Evolutionary conservation across 768 basidiomycete species (phyloP).

Genomic region (Mycena haematopus): DNA sequence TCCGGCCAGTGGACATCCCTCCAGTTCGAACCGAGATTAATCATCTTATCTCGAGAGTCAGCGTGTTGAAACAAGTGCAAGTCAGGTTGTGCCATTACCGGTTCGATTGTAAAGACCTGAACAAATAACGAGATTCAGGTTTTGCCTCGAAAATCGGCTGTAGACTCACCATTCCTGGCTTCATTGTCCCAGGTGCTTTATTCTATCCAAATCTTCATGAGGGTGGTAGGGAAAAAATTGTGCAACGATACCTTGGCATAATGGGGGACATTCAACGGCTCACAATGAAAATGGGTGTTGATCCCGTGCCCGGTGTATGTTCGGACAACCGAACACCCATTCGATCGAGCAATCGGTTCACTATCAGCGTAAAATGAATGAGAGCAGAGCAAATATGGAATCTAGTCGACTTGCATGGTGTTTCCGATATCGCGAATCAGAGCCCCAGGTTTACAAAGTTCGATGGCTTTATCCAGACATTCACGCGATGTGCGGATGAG

Average conservation of each 20-base stretch:
- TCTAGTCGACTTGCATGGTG: conserved; percentile 66
- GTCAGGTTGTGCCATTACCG: conserved; percentile 49
- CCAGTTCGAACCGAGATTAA: conserved; percentile 85
- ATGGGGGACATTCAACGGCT: conserved; percentile 90
- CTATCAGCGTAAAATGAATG: conserved; percentile 42
- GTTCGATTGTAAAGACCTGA: conserved; percentile 79
- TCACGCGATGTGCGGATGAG: conserved; percentile 85
- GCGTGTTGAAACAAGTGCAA: conserved; percentile 13
- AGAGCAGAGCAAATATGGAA: neutral
- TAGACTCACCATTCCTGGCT: conserved; percentile 82
- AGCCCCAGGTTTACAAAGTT: conserved; percentile 91
- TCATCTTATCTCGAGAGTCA: conserved; percentile 65
- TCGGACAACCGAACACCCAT: conserved; percentile 89
- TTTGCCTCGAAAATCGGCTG: neutral
- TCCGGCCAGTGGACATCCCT: conserved; percentile 88
- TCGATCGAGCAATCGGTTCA: conserved; percentile 84
- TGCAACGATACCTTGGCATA: conserved; percentile 67
- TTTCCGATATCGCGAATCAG: conserved; percentile 90
- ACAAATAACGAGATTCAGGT: conserved; percentile 12
- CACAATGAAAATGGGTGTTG: conserved; percentile 84
- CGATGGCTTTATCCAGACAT: conserved; percentile 89
- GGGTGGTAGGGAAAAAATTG: neutral
- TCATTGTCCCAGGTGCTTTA: conserved; percentile 93
- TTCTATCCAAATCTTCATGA: conserved; percentile 46
- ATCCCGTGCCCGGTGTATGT: conserved; percentile 93